These are phyloP conservation scores for Dichomitus squalens DNA, from an alignment of 1,284 basidiomycete species.

Conservation along the genomic window DNA sequence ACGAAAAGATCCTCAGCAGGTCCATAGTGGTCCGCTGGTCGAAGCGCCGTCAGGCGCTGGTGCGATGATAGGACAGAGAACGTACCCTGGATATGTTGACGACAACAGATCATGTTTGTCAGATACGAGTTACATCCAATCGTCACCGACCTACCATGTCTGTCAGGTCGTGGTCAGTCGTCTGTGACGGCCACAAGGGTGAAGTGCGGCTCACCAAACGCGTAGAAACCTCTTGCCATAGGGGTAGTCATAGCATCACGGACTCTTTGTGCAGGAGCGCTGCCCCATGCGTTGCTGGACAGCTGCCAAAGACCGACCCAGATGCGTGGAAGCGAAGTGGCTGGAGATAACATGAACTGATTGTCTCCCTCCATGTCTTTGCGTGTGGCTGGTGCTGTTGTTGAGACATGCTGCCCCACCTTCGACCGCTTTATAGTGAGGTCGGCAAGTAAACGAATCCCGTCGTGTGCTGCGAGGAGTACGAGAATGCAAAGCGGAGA, in stretches of 20 bases:
- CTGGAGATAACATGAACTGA: conserved; percentile 16
- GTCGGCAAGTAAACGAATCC: conserved; percentile 20
- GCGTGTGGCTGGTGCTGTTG: not conserved
- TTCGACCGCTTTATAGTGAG: conserved; percentile 9
- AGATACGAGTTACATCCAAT: not conserved
- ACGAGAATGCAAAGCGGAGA: conserved; percentile 7
- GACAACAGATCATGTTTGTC: not conserved
- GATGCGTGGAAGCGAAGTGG: conserved; percentile 19
- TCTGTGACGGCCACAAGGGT: not conserved
- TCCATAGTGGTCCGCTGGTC: conserved; percentile 76
- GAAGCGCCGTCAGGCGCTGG: not conserved
- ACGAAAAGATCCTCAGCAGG: conserved; percentile 76
- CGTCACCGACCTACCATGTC: conserved; percentile 35
- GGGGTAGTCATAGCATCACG: conserved; percentile 65
- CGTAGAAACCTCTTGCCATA: conserved; percentile 62
- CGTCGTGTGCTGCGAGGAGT: conserved; percentile 6
- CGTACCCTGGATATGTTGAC: conserved; percentile 19
- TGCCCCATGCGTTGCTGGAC: conserved; percentile 79
- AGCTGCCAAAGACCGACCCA: conserved; percentile 68
- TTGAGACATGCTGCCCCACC: not conserved
- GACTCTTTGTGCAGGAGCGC: conserved; percentile 60
- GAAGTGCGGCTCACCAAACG: conserved; percentile 56
- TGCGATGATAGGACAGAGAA: conserved; percentile 2
- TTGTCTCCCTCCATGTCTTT: conserved; percentile 12
- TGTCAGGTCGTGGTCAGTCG: conserved; percentile 17